Evolutionary conservation across 805 yeast genomes (phyloP), one percentile per base, ranked within the genome.

Genomic region (Metschnikowia continentalis): DNA sequence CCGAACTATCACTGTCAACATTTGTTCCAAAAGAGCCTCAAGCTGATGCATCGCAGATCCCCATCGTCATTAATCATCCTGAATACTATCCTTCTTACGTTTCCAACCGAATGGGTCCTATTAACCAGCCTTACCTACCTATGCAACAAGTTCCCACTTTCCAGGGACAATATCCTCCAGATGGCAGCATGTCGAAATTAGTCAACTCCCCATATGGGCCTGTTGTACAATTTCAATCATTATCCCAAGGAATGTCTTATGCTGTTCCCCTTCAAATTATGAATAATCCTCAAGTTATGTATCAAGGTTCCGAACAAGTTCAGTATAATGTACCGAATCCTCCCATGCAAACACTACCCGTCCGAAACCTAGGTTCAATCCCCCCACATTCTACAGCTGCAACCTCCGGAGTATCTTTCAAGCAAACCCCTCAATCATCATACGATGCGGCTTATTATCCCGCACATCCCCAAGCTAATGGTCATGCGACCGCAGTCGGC

Each of bases 141-240:
- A 14, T 42, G 32, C 46, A 42, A 33, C 38, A 33, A 20, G 46
- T n/a, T 17, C 20, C 37, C 10, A 6, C 32, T 7, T 42, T 42
- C 17, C 46, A 32, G 11, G 46, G 32, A 8, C 46, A 42, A 17
- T 42, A 42, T 13, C 38, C 45, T 32, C 35, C 38, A 11, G 46
- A 42, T 3, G 32, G 15, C 17, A 22, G 38, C 38, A n/a, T 42
- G 35, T 42, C 46, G 6, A 44, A 44, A 13, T 20, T 38, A 22
- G 26, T 46, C 42, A 40, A 46, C 32, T 40, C 45, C 32, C 52
- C 38, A 15, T 46, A 46, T 39, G 51, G 47, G 19, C 49, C 52
- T 14, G 20, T 51, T 36, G 40, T 44, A 14, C 52, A 13, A 39
- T 38, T 51, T 23, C 54, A 51, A 42, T 42, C 51, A 11, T 15